These are phyloP conservation scores for Juncus effusus DNA, from an alignment of 176 grass and related monocot genomes.

Conservation along the genomic window DNA sequence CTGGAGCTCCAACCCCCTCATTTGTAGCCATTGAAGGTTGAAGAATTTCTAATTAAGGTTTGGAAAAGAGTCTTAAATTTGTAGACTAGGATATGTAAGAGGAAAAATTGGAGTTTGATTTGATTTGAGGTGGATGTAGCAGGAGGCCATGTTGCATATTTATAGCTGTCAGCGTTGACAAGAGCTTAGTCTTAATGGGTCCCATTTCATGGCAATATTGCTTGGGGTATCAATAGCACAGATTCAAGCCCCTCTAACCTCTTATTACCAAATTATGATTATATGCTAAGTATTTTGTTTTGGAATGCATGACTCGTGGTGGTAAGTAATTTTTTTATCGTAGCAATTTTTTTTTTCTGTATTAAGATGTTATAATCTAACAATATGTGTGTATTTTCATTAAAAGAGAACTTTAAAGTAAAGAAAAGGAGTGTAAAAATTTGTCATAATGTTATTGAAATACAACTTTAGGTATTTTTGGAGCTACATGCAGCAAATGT, in stretches of 20 bases:
- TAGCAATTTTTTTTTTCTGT: too few relatives aligned
- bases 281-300: too few relatives aligned
- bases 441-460: too few relatives aligned
- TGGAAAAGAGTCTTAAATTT: neutral
- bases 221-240: neutral
- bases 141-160: conserved; percentile 12
- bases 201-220: neutral
- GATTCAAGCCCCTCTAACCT: neutral
- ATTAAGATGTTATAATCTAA: too few relatives aligned
- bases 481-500: too few relatives aligned
- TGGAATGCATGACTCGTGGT: too few relatives aligned
- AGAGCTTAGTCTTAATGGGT: neutral
- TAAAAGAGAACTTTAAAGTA: too few relatives aligned
- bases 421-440: too few relatives aligned
- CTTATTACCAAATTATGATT: too few relatives aligned
- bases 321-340: too few relatives aligned
- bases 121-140: neutral
- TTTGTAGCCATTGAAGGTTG: neutral
- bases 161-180: conserved; percentile 2
- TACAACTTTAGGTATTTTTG: too few relatives aligned
- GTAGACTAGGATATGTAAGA: neutral
- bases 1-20: conserved; percentile 32
- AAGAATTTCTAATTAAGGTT: neutral
- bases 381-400: too few relatives aligned
- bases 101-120: conserved; percentile 5